Conservation (phyloP, 306 rosid species). For the Trifolium subterraneum region DNA sequence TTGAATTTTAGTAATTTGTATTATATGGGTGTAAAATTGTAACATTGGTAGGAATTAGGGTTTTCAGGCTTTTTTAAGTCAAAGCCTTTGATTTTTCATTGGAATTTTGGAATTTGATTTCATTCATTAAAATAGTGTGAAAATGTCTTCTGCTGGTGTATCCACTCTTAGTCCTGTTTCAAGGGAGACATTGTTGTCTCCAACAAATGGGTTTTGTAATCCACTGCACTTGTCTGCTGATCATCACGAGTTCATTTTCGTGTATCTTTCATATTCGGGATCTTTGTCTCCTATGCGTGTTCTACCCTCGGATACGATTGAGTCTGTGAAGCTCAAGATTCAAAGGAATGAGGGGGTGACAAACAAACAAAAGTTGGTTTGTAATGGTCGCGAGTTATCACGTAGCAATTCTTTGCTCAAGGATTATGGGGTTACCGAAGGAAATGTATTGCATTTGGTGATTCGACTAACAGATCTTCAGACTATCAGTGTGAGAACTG, state of each 20-base stretch:
- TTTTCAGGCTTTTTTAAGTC: constrained; percentile 38
- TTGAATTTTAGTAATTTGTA: constrained; percentile 4
- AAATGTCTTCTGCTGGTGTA: constrained; percentile 89
- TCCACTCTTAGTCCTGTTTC: constrained; percentile 60
- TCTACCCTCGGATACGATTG: constrained; percentile 77
- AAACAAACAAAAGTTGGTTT: constrained; percentile 86
- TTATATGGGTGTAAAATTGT: constrained; percentile 43
- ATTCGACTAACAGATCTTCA: constrained; percentile 80
- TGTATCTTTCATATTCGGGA: constrained; percentile 66
- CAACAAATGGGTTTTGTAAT: constrained; percentile 40
- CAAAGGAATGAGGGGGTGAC: constrained; percentile 70
- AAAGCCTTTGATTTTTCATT: constrained; percentile 40
- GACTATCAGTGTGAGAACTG: constrained; percentile 69
- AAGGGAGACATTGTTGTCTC: constrained; percentile 54
- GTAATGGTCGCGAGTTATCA: constrained; percentile 87
- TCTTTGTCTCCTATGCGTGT: constrained; percentile 71
- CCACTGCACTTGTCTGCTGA: constrained; percentile 48
- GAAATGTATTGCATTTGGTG: constrained; percentile 90
- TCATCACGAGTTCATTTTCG: constrained; percentile 58
- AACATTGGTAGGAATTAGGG: constrained; percentile 44
- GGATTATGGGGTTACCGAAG: constrained; percentile 83
- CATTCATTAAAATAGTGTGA: constrained; percentile 9
- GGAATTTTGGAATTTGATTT: not conserved
- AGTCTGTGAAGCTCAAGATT: constrained; percentile 81
- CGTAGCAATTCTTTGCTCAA: constrained; percentile 75